These are phyloP conservation scores for Lipomyces anomalus DNA, from an alignment of 805 yeast genomes.

Conservation along the genomic window DNA sequence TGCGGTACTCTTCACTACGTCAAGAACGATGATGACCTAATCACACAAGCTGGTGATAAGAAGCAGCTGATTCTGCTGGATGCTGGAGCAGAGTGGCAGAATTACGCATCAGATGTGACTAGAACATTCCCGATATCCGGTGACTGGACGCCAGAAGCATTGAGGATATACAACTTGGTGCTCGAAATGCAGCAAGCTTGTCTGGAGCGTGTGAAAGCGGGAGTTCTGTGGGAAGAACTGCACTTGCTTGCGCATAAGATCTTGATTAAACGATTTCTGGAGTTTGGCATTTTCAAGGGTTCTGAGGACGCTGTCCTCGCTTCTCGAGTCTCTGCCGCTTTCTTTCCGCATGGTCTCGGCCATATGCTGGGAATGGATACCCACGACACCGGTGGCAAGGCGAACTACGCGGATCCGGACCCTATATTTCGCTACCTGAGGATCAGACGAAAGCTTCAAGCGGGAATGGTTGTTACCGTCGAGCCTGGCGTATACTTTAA, in stretches of 20 bases:
- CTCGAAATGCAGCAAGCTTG: constrained; percentile 73
- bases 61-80: constrained; percentile 74
- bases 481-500: constrained; percentile 95
- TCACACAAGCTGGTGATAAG: no score
- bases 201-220: constrained; percentile 71
- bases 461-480: constrained; percentile 83
- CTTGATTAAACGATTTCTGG: constrained; percentile 61
- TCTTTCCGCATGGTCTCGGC: constrained; percentile 95
- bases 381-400: constrained; percentile 88
- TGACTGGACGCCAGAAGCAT: constrained; percentile 81
- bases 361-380: constrained; percentile 92
- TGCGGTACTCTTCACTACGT: constrained; percentile 89
- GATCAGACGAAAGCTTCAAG: constrained; percentile 63
- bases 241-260: constrained; percentile 77
- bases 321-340: constrained; percentile 66
- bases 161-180: constrained; percentile 74
- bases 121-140: constrained; percentile 92
- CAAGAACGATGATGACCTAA: constrained; percentile 64
- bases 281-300: constrained; percentile 66
- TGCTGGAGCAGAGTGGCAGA: constrained; percentile 96
- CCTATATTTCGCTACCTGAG: constrained; percentile 72
- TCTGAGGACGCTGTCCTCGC: constrained; percentile 58
- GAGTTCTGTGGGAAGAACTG: constrained; percentile 76
- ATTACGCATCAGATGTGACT: constrained; percentile 90
- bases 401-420: constrained; percentile 80